Evolutionary conservation across 176 grass and related monocot species (phyloP), one percentile per base, ranked within the genome.

Genomic region (Guadua angustifolia): DNA sequence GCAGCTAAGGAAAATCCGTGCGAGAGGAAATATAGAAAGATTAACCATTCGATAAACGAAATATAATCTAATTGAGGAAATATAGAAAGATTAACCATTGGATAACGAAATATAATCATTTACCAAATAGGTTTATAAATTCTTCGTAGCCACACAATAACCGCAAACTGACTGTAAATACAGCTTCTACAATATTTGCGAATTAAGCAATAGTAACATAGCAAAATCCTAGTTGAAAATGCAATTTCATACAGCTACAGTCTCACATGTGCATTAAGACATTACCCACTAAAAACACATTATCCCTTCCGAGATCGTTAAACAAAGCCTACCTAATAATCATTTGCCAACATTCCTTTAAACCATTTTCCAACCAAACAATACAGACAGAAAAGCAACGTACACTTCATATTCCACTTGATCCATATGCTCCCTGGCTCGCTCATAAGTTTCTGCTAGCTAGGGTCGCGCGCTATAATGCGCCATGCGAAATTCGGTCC

Each of bases 321-420:
- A 81, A 47, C 68, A 72, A 80, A 35, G 6, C 18, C 12, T 17
- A 66, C 14, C 51, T 17, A 68, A 60, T 36, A 63, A 61, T 32
- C 42, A 24, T 52, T 81, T 64, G 6, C 26, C 1, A 60, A 60
- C 57, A 60, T 60, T 60, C 57, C 57, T 5, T 25, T 1, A 60
- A 11, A 5, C 10, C 3, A 12, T 60, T 32, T 61, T 2, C 25
- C 79, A 72, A 9, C 26, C 7, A 82, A 53, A 16, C 40, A 40
- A 64, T 64, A 64, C 52, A 32, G 64, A n/a, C 39, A 49, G 49
- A 19, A 71, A 78, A 72, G 79, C 64, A 14, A 22, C 63, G n/a
- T n/a, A 33, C 64, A 45, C 72, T 50, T 65, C 46, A 58, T 77
- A 49, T 57, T 70, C 83, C 79, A 75, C 79, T 86, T 14, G 78